phyloP scores from a whole-genome alignment of 768 basidiomycete species.

The Suillus tomentosus region DNA sequence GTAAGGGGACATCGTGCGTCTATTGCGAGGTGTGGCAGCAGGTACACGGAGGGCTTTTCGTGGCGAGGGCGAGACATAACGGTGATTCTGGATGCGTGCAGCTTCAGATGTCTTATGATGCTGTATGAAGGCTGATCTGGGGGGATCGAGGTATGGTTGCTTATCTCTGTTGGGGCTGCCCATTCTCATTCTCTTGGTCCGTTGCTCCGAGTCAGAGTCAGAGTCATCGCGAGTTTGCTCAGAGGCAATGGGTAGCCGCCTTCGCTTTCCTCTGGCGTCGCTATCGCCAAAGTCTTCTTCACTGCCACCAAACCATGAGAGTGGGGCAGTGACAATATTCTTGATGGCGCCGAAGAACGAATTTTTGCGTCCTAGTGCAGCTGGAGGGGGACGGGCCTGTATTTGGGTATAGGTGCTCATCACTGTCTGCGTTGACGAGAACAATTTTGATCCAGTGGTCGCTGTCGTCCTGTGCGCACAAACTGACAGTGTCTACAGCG shows the following conservation, averaged over 20 bases:
- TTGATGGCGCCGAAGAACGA: constrained; percentile 66
- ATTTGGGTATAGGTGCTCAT: constrained; percentile 33
- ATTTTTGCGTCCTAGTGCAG: constrained; percentile 50
- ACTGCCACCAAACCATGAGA: constrained; percentile 53
- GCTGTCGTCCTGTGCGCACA: constrained; percentile 16
- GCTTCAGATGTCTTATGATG: constrained; percentile 23
- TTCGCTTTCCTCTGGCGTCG: constrained; percentile 50
- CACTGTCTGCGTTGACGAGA: constrained; percentile 18
- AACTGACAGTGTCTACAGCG: constrained; percentile 21
- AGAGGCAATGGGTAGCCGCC: constrained; percentile 39
- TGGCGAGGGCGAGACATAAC: constrained; percentile 28
- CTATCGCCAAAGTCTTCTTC: constrained; percentile 52
- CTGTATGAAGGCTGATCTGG: constrained; percentile 43
- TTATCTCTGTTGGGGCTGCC: constrained; percentile 41
- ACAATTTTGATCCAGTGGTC: constrained; percentile 18
- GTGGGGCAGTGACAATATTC: constrained; percentile 65
- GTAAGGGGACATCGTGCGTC: constrained; percentile 46
- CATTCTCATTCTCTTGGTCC: constrained; percentile 56
- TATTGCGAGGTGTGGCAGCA: constrained; percentile 34
- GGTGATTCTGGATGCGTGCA: constrained; percentile 23
- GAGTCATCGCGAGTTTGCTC: constrained; percentile 33
- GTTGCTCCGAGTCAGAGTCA: constrained; percentile 36
- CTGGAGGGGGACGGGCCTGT: constrained; percentile 25
- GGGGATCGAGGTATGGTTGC: constrained; percentile 57
- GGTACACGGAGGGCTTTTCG: constrained; percentile 34